These are phyloP conservation scores for Scenedesmus sp. DNA, from an alignment of 163 green algal species.

Conservation along the genomic window DNA sequence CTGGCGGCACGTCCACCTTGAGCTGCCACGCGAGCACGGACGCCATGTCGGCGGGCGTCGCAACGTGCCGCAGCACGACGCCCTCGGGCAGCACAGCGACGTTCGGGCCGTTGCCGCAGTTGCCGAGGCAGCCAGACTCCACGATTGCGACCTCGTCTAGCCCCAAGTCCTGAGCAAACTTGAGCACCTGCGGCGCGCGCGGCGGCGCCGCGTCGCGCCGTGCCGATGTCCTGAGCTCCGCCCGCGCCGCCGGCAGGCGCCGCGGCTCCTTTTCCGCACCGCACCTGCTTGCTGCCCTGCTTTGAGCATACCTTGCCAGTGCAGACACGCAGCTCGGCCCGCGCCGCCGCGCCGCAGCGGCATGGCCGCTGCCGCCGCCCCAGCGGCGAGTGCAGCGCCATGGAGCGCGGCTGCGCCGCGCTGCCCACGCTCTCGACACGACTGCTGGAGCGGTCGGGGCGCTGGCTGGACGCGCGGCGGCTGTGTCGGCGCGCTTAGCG, in stretches of 20 bases:
- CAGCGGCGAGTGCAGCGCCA: too few relatives aligned
- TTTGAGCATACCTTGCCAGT: conserved; percentile 46
- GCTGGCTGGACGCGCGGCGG: too few relatives aligned
- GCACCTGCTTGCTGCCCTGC: conserved; percentile 34
- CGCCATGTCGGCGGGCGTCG: conserved; percentile 51
- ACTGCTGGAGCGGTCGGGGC: too few relatives aligned
- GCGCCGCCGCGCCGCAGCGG: too few relatives aligned
- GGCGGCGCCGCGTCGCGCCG: too few relatives aligned
- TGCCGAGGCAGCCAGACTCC: conserved; percentile 33
- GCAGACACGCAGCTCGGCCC: conserved; percentile 28
- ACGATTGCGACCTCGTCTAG: conserved; percentile 15
- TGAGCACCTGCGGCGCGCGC: conserved; percentile 14
- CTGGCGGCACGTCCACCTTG: neutral
- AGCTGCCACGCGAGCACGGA: conserved; percentile 46
- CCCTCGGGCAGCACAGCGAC: conserved; percentile 51
- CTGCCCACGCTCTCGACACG: too few relatives aligned
- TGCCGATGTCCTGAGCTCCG: too few relatives aligned
- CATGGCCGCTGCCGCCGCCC: too few relatives aligned
- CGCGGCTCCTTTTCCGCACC: neutral
- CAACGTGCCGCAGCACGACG: conserved; percentile 50
- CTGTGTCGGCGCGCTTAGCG: too few relatives aligned
- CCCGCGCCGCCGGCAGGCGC: too few relatives aligned
- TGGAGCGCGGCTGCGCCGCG: too few relatives aligned
- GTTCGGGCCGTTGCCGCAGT: conserved; percentile 66
- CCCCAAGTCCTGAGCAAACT: conserved; percentile 39